Conservation (phyloP, 1,284 basidiomycete genomes). For the Cryptococcus hybrid region DNA sequence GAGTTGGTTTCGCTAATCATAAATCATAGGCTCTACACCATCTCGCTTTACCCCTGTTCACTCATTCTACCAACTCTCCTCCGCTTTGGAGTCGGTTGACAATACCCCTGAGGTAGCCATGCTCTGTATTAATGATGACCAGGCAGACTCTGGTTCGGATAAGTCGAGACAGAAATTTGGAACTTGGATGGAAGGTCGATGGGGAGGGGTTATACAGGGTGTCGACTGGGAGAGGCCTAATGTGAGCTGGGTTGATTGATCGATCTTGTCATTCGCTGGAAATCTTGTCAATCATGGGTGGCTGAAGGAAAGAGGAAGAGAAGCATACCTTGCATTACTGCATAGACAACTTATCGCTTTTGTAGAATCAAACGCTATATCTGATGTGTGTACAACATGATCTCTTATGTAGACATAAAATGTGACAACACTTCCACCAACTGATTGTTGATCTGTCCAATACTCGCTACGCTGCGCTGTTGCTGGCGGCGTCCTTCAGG, state of each 20-base stretch:
- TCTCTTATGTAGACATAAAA: no score
- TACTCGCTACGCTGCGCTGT: no score
- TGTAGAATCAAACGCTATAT: no score
- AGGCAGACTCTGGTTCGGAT: conserved; percentile 19
- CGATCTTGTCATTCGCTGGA: background rate
- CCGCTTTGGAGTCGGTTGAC: conserved; percentile 13
- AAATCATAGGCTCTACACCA: conserved; percentile 17
- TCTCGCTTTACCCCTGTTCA: conserved; percentile 28
- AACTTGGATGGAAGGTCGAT: conserved; percentile 23
- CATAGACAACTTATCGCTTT: no score
- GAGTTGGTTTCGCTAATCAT: background rate
- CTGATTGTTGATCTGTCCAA: no score
- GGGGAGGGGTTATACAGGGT: conserved; percentile 13
- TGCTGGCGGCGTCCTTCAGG: no score
- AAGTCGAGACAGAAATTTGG: conserved; percentile 8
- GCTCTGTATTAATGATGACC: conserved; percentile 43
- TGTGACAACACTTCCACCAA: no score
- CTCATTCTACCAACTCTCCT: conserved; percentile 14
- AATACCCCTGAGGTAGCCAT: conserved; percentile 18
- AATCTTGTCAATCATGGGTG: background rate
- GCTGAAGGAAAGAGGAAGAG: background rate
- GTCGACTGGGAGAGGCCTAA: conserved; percentile 22
- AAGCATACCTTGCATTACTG: no score
- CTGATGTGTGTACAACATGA: no score
- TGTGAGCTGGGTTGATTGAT: conserved; percentile 3